Evolutionary conservation across 2,329 filamentous ascomycete genomes (phyloP).

Genomic region (Cryphonectria carpinicola): DNA sequence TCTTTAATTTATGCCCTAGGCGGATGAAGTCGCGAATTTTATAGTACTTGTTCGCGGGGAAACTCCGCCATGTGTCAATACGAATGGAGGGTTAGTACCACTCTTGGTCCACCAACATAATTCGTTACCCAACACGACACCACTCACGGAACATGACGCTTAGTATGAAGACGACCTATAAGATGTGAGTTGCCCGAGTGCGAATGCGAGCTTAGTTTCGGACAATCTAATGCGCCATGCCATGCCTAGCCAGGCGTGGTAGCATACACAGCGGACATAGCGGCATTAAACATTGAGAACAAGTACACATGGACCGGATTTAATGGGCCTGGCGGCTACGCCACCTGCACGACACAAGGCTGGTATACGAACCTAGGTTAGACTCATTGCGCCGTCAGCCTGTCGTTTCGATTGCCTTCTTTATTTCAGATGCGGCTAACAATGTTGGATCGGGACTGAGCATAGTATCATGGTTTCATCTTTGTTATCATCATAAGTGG

Average conservation of each 20-base stretch:
- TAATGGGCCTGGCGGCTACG: neutral
- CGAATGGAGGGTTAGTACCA: neutral
- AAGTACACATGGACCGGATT: neutral
- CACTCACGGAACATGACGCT: too few relatives aligned
- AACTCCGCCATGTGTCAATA: neutral
- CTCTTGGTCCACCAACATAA: neutral
- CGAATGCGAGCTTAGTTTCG: neutral
- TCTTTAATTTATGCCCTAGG: neutral
- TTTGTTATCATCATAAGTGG: slow-evolving; percentile 8
- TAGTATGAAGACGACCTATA: neutral
- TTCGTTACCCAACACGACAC: neutral
- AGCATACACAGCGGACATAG: neutral
- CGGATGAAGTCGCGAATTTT: neutral
- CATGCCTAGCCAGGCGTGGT: neutral
- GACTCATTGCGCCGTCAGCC: neutral
- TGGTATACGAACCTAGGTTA: neutral
- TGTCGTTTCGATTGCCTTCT: neutral
- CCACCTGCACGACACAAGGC: neutral
- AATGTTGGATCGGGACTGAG: neutral
- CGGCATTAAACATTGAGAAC: neutral
- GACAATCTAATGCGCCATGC: slow-evolving; percentile 5
- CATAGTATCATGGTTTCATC: neutral
- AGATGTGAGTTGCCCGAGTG: neutral
- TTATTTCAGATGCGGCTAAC: neutral
- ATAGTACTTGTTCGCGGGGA: neutral